These are phyloP conservation scores for Cornus kousa DNA, from an alignment of 148 eudicot species.

Conservation along the genomic window DNA sequence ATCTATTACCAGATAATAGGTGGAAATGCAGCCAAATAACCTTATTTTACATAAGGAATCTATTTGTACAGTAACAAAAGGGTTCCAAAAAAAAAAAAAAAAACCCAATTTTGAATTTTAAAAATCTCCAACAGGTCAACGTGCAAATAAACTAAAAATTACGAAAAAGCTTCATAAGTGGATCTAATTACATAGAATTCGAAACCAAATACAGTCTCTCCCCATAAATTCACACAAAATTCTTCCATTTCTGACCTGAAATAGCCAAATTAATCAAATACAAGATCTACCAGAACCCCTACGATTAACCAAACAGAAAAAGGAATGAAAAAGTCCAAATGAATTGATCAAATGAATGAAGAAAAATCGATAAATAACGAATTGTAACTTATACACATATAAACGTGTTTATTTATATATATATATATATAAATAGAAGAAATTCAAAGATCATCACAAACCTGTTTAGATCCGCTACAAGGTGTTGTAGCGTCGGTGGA, in stretches of 20 bases:
- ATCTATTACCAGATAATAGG: not conserved
- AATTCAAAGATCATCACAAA: not conserved
- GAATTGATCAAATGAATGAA: not conserved
- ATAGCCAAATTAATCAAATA: not conserved
- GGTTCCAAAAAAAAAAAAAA: not conserved
- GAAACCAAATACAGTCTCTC: not conserved
- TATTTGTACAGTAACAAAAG: not conserved
- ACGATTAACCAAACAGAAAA: not conserved
- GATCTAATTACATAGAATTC: not conserved
- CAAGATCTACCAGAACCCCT: constrained; percentile 5
- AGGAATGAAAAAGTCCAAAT: not conserved
- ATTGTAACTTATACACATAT: no score
- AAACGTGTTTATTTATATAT: not conserved
- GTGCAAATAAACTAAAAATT: not conserved
- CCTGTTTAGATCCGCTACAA: constrained; percentile 9
- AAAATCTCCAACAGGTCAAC: not conserved
- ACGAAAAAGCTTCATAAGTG: not conserved
- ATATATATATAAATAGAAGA: not conserved
- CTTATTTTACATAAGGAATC: not conserved
- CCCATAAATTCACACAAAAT: not conserved
- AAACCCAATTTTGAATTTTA: not conserved
- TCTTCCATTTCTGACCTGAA: not conserved
- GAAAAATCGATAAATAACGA: not conserved
- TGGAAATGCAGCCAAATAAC: not conserved
- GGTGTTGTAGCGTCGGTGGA: not conserved